These are phyloP conservation scores for Scytalidium lignicola DNA, from an alignment of 2,329 filamentous ascomycete genomes.

Conservation along the genomic window DNA sequence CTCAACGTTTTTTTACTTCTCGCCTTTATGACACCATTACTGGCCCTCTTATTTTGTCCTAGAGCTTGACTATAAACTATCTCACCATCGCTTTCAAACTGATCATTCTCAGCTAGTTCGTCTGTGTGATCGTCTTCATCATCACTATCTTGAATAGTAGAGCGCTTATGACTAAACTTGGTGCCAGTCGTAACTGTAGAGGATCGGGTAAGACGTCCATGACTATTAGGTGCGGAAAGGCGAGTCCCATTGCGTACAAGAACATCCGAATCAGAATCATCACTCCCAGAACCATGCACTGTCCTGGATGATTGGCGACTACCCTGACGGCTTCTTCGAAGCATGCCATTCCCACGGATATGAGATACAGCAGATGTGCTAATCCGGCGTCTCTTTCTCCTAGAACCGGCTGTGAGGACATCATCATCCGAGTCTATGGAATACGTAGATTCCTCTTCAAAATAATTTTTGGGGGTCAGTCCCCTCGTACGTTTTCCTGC, in stretches of 20 bases:
- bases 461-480: slow-evolving; percentile 9
- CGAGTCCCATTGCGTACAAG: background rate
- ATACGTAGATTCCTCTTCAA: slow-evolving; percentile 9
- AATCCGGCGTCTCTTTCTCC: background rate
- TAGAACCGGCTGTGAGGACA: too few species aligned
- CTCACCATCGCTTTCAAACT: background rate
- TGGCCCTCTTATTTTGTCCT: background rate
- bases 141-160: background rate
- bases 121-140: slow-evolving; percentile 15
- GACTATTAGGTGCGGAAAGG: background rate
- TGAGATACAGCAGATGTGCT: background rate
- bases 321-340: background rate
- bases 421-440: background rate
- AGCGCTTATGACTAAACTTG: slow-evolving; percentile 4
- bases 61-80: background rate
- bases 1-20: background rate
- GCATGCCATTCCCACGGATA: background rate
- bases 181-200: slow-evolving; percentile 5
- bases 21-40: background rate
- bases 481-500: slow-evolving; percentile 18
- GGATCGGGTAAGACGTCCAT: slow-evolving; percentile 17
- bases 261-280: background rate
- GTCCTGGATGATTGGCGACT: background rate
- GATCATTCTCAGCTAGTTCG: slow-evolving; percentile 15
- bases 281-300: background rate